Evolutionary conservation across 768 basidiomycete species (phyloP).

Genomic region (Boletus pseudo-olivaceus): DNA sequence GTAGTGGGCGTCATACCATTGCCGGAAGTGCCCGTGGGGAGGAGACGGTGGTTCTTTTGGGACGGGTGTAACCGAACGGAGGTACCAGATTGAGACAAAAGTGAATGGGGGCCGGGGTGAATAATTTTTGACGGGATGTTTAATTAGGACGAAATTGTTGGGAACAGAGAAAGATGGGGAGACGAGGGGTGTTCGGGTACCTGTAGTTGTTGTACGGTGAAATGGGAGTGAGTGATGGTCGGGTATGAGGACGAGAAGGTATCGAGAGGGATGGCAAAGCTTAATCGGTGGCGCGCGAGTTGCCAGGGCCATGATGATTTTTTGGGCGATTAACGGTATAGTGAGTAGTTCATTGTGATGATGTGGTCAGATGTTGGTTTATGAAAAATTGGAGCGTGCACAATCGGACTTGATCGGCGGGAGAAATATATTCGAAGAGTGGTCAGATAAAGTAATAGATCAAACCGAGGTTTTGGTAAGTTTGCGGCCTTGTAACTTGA

Average conservation of each 20-base stretch:
- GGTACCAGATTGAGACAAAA: conserved; percentile 19
- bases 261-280: not conserved
- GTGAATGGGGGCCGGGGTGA: conserved; percentile 6
- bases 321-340: conserved; percentile 7
- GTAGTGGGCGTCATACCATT: conserved; percentile 11
- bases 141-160: not conserved
- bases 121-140: conserved; percentile 6
- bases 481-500: conserved; percentile 32
- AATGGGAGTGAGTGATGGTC: too few relatives aligned
- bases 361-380: not conserved
- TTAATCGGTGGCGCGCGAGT: not conserved
- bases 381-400: conserved; percentile 9
- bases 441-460: conserved; percentile 33
- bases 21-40: conserved; percentile 24
- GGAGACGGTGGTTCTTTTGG: conserved; percentile 8
- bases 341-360: conserved; percentile 17
- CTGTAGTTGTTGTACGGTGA: too few relatives aligned
- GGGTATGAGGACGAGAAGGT: too few relatives aligned
- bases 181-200: too few relatives aligned
- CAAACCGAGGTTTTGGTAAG: conserved; percentile 24
- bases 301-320: not conserved
- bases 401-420: conserved; percentile 36
- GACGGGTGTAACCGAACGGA: conserved; percentile 29
- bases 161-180: not conserved
- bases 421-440: conserved; percentile 25